These are phyloP conservation scores for Hemisphaericaspora subhashii DNA, from an alignment of 1,139 yeast genomes.

Conservation along the genomic window DNA sequence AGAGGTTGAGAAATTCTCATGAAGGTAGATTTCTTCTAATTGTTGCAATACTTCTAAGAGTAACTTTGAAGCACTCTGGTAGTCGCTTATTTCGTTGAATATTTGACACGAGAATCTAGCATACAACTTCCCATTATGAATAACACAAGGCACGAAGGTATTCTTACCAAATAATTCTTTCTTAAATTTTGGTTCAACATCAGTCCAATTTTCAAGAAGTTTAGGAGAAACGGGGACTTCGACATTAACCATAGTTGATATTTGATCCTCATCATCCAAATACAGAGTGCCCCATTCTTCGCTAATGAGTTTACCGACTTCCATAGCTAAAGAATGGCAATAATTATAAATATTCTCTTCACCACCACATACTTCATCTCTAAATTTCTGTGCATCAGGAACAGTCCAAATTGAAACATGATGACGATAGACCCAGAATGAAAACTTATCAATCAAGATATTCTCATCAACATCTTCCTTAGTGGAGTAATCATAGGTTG, in stretches of 20 bases:
- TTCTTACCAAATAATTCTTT: constrained; percentile 21
- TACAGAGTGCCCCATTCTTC: constrained; percentile 35
- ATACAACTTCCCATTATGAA: constrained; percentile 41
- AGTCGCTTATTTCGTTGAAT: constrained; percentile 56
- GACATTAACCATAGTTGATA: constrained; percentile 32
- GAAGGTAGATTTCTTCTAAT: neutral
- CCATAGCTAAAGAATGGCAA: constrained; percentile 40
- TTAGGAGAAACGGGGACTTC: constrained; percentile 31
- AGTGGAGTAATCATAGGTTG: constrained; percentile 34
- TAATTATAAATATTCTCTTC: constrained; percentile 51
- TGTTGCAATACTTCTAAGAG: constrained; percentile 17
- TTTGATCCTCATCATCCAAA: constrained; percentile 24
- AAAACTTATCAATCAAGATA: constrained; percentile 36
- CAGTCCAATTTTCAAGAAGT: constrained; percentile 12
- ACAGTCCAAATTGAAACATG: constrained; percentile 25
- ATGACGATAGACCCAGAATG: constrained; percentile 34
- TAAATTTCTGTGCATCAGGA: constrained; percentile 46
- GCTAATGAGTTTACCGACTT: constrained; percentile 37
- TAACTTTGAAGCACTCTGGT: constrained; percentile 33
- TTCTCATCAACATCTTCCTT: constrained; percentile 21
- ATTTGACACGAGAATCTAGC: constrained; percentile 61
- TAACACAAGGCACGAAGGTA: constrained; percentile 45
- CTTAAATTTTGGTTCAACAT: constrained; percentile 8
- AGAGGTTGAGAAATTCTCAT: no score
- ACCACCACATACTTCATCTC: constrained; percentile 57